phyloP scores from a whole-genome alignment of 768 basidiomycete species.

The Rhizopogon vinicolor region DNA sequence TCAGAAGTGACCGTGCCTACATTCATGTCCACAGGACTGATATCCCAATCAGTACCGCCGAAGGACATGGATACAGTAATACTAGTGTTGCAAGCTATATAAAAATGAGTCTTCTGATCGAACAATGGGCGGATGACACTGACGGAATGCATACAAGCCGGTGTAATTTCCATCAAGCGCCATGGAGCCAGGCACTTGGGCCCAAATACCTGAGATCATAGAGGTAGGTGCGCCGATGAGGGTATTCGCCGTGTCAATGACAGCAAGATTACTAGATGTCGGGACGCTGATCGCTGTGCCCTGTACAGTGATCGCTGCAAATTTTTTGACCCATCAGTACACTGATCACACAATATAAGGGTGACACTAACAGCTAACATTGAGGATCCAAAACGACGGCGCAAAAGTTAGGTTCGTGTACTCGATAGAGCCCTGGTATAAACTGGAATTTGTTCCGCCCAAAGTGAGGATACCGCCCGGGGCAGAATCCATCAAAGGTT shows the following conservation, averaged over 20 bases:
- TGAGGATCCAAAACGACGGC: slow-evolving; percentile 57
- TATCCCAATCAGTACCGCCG: slow-evolving; percentile 74
- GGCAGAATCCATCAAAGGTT: slow-evolving; percentile 29
- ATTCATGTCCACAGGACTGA: slow-evolving; percentile 71
- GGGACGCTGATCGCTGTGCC: slow-evolving; percentile 42
- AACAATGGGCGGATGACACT: slow-evolving; percentile 18
- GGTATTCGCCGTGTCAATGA: slow-evolving; percentile 95
- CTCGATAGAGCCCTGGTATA: slow-evolving; percentile 70
- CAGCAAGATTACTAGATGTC: slow-evolving; percentile 45
- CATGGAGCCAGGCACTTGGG: slow-evolving; percentile 52
- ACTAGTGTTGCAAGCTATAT: slow-evolving; percentile 59
- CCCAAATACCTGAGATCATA: slow-evolving; percentile 62
- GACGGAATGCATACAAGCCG: slow-evolving; percentile 85
- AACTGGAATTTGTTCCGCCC: slow-evolving; percentile 55
- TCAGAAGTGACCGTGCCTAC: slow-evolving; percentile 31
- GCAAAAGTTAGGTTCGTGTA: slow-evolving; percentile 38
- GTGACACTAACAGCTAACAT: slow-evolving; percentile 39
- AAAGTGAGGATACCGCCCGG: slow-evolving; percentile 71
- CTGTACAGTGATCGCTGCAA: slow-evolving; percentile 55
- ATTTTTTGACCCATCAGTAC: neutral
- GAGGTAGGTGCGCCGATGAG: slow-evolving; percentile 79
- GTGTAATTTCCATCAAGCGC: slow-evolving; percentile 38
- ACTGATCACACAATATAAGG: neutral
- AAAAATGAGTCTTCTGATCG: slow-evolving; percentile 3
- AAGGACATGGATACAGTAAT: slow-evolving; percentile 65